These are phyloP conservation scores for Aspergillus caelatus DNA, from an alignment of 2,329 filamentous ascomycete genomes.

Conservation along the genomic window DNA sequence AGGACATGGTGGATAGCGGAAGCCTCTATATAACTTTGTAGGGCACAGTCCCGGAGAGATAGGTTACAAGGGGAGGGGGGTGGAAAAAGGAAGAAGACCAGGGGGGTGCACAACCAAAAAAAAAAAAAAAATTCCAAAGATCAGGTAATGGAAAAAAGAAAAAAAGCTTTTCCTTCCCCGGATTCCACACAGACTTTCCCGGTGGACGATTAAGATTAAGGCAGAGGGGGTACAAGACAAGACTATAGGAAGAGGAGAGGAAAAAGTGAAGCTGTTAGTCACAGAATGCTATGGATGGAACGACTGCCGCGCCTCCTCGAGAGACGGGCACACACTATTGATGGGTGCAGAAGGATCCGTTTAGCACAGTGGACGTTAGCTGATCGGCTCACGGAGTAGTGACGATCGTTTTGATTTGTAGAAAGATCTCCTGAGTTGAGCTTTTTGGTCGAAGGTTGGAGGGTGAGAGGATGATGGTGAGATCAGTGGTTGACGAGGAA, in stretches of 20 bases:
- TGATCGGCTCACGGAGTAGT: neutral
- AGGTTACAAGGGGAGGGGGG: conserved; percentile 14
- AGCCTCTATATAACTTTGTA: conserved; percentile 25
- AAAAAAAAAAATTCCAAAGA: conserved; percentile 17
- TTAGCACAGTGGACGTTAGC: conserved; percentile 4
- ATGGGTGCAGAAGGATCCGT: neutral
- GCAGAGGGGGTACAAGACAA: conserved; percentile 13
- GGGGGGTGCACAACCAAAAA: conserved; percentile 4
- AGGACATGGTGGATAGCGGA: conserved; percentile 32
- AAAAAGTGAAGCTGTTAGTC: conserved; percentile 39
- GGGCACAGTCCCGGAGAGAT: conserved; percentile 15
- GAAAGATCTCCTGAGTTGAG: neutral
- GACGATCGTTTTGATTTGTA: neutral
- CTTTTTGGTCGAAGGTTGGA: neutral
- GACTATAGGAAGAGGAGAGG: conserved; percentile 20
- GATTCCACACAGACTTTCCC: conserved; percentile 30
- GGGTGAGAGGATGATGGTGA: neutral
- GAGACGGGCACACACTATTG: conserved; percentile 20
- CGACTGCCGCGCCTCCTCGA: conserved; percentile 12
- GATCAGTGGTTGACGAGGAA: conserved; percentile 7
- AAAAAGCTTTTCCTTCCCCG: conserved; percentile 31
- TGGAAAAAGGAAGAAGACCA: conserved; percentile 3
- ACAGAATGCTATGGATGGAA: conserved; percentile 30
- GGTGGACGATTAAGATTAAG: conserved; percentile 21
- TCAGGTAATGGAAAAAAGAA: conserved; percentile 5